A percentile compares a stretch with the other conserved stretches of the same genome.
phyloP scores from a whole-genome alignment of 331 rosid species.

The Spiraea crenata region DNA sequence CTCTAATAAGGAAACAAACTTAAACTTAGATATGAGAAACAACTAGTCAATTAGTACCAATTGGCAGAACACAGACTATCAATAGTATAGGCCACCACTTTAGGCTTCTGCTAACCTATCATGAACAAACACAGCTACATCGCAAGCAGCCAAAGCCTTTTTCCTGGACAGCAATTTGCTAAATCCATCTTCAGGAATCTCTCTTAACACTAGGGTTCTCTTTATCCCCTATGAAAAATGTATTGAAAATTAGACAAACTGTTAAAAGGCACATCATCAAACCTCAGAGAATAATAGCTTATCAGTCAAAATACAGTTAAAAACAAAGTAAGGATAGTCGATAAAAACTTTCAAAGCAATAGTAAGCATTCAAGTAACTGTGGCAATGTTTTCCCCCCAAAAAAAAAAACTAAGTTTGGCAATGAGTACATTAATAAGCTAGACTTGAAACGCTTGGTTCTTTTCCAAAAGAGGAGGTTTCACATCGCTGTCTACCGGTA shows the following conservation, averaged over 20 bases:
- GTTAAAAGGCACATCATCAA: no score
- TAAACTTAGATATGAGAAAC: background rate
- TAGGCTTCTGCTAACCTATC: constrained; percentile 59
- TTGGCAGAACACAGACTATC: background rate
- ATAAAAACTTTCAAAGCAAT: background rate
- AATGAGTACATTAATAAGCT: background rate
- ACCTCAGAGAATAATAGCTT: no score
- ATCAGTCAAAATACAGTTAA: constrained; percentile 4
- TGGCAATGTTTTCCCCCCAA: no score
- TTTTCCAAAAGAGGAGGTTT: background rate
- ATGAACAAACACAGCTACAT: constrained; percentile 83
- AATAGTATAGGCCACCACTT: background rate
- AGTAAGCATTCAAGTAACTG: background rate
- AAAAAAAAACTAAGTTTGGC: no score
- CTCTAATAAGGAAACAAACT: no score
- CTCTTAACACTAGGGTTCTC: constrained; percentile 74
- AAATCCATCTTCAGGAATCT: constrained; percentile 86
- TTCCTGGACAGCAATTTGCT: constrained; percentile 56
- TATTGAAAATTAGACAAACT: background rate
- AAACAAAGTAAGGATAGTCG: background rate
- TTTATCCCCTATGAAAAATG: constrained; percentile 50
- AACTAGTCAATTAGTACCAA: background rate
- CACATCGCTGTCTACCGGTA: background rate
- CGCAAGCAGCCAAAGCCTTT: constrained; percentile 93
- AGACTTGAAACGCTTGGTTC: background rate